These are phyloP conservation scores for Ceriops decandra DNA, from an alignment of 345 rosid species.

Conservation along the genomic window DNA sequence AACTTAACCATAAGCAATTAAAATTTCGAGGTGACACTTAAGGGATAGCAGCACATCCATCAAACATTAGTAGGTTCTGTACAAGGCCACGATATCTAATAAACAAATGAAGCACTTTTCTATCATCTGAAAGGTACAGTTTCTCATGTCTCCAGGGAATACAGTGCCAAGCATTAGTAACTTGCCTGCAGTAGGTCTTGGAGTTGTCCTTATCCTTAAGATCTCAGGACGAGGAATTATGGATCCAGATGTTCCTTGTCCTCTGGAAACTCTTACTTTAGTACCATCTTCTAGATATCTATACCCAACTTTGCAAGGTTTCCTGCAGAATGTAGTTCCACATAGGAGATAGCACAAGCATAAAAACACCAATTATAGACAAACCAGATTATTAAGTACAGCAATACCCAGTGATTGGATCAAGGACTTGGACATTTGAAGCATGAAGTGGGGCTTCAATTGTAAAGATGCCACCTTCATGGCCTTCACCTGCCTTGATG, in stretches of 20 bases:
- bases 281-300: constrained; percentile 94
- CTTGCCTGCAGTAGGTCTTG: constrained; percentile 80
- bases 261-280: constrained; percentile 92
- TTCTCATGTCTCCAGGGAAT: background rate
- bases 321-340: constrained; percentile 34
- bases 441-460: constrained; percentile 97
- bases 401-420: constrained; percentile 81
- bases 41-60: background rate
- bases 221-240: constrained; percentile 96
- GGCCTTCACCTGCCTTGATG: constrained; percentile 80
- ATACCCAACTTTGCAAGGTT: constrained; percentile 77
- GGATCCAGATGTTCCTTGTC: constrained; percentile 75
- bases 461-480: constrained; percentile 93
- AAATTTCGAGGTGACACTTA: background rate
- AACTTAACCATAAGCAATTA: background rate
- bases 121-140: background rate
- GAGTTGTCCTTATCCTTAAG: constrained; percentile 75
- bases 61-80: background rate
- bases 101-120: background rate
- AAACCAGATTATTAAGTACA: background rate
- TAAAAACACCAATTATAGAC: background rate
- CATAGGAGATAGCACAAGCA: constrained; percentile 6
- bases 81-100: background rate
- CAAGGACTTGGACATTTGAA: constrained; percentile 92
- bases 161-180: constrained; percentile 7